These are phyloP conservation scores for Backusella australiensis DNA, from an alignment of 192 early-diverging fungal species.

Conservation along the genomic window DNA sequence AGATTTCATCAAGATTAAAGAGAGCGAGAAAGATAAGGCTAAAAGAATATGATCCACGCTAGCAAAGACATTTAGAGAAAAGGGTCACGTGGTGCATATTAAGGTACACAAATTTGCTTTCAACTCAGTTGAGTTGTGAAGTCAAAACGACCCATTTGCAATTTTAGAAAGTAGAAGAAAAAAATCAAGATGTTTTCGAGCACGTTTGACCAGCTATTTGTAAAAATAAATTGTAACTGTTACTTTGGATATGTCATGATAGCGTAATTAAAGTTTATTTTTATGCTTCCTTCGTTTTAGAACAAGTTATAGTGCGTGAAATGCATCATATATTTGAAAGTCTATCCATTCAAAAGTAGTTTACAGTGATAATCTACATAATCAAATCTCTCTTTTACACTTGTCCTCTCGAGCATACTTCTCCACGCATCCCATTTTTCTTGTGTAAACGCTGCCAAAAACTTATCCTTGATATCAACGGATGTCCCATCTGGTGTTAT, in stretches of 20 bases:
- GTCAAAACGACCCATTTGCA: too few species aligned
- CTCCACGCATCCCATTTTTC: not conserved
- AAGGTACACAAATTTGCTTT: not conserved
- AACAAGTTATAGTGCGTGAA: too few species aligned
- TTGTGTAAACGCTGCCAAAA: not conserved
- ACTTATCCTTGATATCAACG: not conserved
- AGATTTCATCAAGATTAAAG: conserved; percentile 5
- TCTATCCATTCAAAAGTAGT: not conserved
- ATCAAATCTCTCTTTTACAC: conserved; percentile 1
- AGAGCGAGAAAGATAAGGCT: not conserved
- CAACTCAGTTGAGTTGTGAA: not conserved
- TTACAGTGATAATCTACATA: not conserved
- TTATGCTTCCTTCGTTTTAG: too few species aligned
- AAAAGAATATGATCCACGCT: not conserved
- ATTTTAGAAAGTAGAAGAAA: too few species aligned
- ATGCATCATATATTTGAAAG: too few species aligned
- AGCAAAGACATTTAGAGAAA: not conserved
- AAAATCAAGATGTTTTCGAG: too few species aligned
- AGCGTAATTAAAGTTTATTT: too few species aligned
- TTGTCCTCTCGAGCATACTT: not conserved
- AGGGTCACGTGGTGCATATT: not conserved
- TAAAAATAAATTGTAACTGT: too few species aligned
- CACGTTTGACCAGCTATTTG: too few species aligned
- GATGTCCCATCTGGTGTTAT: not conserved
- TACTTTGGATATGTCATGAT: too few species aligned